These are phyloP conservation scores for Phytophthora foliorum DNA, from an alignment of 352 stramenopile genomes.

Conservation along the genomic window DNA sequence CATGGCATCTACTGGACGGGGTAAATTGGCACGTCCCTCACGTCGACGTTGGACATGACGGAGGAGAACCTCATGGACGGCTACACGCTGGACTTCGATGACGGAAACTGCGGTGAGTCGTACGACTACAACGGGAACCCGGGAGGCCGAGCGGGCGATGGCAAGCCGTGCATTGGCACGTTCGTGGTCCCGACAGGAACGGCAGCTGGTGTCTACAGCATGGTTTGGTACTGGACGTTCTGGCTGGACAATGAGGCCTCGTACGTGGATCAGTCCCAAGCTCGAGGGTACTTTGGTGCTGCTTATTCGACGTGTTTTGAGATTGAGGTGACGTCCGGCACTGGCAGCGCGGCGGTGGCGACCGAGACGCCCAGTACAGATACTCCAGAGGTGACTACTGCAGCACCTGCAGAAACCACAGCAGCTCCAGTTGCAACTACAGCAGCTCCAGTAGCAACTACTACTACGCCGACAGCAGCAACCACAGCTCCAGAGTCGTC, in stretches of 20 bases:
- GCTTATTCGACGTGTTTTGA: constrained; percentile 67
- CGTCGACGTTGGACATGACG: constrained; percentile 52
- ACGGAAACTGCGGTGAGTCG: constrained; percentile 63
- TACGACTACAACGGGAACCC: constrained; percentile 45
- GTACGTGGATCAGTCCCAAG: constrained; percentile 55
- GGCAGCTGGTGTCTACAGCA: constrained; percentile 48
- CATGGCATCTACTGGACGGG: constrained; percentile 78
- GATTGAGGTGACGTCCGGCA: constrained; percentile 45
- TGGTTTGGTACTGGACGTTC: constrained; percentile 73
- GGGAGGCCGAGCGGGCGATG: constrained; percentile 52
- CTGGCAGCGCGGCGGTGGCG: neutral
- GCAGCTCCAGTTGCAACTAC: neutral
- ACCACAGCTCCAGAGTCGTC: constrained; percentile 4
- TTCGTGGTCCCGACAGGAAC: constrained; percentile 55
- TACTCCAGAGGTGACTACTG: neutral
- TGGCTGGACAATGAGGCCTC: constrained; percentile 48
- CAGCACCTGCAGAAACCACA: neutral
- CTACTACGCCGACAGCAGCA: constrained; percentile 3
- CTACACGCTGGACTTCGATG: constrained; percentile 50
- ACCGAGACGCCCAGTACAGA: constrained; percentile 8
- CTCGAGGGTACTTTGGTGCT: constrained; percentile 58
- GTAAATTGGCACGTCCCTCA: constrained; percentile 35
- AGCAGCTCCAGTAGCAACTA: constrained; percentile 5
- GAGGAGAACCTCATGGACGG: constrained; percentile 51
- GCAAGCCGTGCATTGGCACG: constrained; percentile 55